Conservation (phyloP, 2,329 filamentous ascomycete species). For the Dothistroma pini region DNA sequence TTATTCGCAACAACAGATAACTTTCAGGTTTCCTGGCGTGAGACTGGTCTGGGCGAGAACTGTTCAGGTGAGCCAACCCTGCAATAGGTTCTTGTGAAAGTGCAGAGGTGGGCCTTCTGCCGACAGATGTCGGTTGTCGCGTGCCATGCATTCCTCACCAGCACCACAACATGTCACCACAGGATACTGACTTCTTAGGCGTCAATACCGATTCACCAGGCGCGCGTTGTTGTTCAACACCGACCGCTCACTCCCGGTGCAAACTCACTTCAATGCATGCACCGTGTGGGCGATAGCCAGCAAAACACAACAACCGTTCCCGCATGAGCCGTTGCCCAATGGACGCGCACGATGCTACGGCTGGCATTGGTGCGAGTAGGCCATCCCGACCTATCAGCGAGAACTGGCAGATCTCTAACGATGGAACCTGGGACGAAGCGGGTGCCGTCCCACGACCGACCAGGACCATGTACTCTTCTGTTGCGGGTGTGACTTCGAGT, state of each 20-base stretch:
- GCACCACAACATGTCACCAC: slow-evolving; percentile 13
- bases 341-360: not conserved
- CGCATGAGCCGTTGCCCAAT: slow-evolving; percentile 2
- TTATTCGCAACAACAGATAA: not conserved
- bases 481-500: slow-evolving; percentile 5
- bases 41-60: not conserved
- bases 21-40: not conserved
- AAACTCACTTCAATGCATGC: not conserved
- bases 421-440: slow-evolving; percentile 1
- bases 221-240: not conserved
- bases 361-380: not conserved
- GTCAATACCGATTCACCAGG: not conserved
- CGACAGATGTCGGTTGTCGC: not conserved
- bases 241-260: not conserved
- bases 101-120: not conserved
- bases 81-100: slow-evolving; percentile 3
- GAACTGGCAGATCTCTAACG: slow-evolving; percentile 2
- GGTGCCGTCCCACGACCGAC: slow-evolving; percentile 7
- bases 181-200: slow-evolving; percentile 8
- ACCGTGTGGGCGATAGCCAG: not conserved
- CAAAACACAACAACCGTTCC: slow-evolving; percentile 4
- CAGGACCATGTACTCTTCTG: slow-evolving; percentile 1
- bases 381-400: slow-evolving; percentile 12
- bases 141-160: slow-evolving; percentile 19
- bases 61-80: not conserved